These are phyloP conservation scores for Cylindricascospora bacillispora DNA, from an alignment of 1,139 yeast species.

Conservation along the genomic window DNA sequence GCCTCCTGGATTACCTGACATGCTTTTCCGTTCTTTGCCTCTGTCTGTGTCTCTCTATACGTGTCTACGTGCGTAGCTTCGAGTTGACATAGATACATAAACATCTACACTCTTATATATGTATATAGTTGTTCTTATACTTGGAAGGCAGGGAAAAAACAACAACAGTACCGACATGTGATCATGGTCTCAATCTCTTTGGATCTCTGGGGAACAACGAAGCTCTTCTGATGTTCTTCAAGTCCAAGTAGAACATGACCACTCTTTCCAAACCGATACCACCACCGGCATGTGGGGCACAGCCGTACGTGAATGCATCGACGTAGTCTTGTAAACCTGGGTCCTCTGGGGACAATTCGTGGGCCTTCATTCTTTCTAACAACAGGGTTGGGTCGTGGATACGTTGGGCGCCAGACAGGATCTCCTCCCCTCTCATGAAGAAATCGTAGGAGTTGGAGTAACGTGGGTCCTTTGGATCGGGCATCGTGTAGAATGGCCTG, in stretches of 20 bases:
- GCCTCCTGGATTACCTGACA: conserved; percentile 31
- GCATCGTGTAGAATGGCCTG: conserved; percentile 99
- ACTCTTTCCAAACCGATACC: conserved; percentile 99
- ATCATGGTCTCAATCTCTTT: conserved; percentile 73
- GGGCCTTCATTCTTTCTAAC: conserved; percentile 67
- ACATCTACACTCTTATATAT: too few species aligned
- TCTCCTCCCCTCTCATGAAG: conserved; percentile 99
- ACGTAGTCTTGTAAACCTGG: conserved; percentile 85
- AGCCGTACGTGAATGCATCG: conserved; percentile 85
- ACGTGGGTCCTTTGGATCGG: conserved; percentile 81
- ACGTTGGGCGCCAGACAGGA: conserved; percentile 98
- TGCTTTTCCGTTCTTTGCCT: conserved; percentile 3
- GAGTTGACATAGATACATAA: too few species aligned
- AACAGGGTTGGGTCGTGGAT: conserved; percentile 84
- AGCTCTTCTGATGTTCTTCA: conserved; percentile 95
- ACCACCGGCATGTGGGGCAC: conserved; percentile 99
- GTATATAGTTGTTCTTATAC: too few species aligned
- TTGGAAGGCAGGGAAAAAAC: too few species aligned
- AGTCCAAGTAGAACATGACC: conserved; percentile 91
- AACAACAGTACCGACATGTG: too few species aligned
- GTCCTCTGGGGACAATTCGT: conserved; percentile 66
- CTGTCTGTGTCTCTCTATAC: background rate
- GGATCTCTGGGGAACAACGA: conserved; percentile 99
- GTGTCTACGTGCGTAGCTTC: background rate
- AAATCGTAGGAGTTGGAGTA: conserved; percentile 95